Base-by-base conservation (phyloP, 176 grass and related monocot genomes). In the Oryza australiensis region DNA sequence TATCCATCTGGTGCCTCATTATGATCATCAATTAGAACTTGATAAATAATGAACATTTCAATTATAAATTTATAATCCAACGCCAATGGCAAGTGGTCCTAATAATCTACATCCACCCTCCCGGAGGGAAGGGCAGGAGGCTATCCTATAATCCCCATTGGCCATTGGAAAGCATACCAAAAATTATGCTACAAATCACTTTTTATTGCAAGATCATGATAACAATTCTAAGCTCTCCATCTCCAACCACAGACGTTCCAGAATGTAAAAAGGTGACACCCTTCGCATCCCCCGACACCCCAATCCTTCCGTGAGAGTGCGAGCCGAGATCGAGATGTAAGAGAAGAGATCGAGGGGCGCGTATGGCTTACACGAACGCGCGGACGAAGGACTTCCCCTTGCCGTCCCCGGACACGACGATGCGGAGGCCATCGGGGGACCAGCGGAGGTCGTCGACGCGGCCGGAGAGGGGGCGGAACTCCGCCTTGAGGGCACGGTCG, bases 381-480 rank as follows among this genome's bases (percentile, higher is more conserved):
- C 96, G 93, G 60, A 99, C 96, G 62, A 99, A 88, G 26, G 96
- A 87, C 42, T 95, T 99, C 0, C 96, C 96, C 70, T 93, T 89
- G 35, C 96, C 96, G n/a, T 99, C 96, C 28, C 96, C 96, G 7
- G 85, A 91, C 0, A 92, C 96, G 22, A 99, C 96, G 43, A 99
- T 99, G 60, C 96, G 87, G 15, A 93, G 87, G 43, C 93, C 93
- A 11, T 99, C 96, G 62, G 96, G 90, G 14, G 96, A 99, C 96
- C 96, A 99, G 0, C 94, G 96, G 32, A 99, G 84, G 72, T 99
- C 96, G 83, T 99, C 96, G 76, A 99, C 89, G 79, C 93, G 84
- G 5, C 96, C 96, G 1, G 96, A 94, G 41, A 99, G 74, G 69
- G 92, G 90, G 62, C 93, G 82, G 76, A 95, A 99, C 96, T 99